Evolutionary conservation across 805 yeast genomes (phyloP), one percentile per base, ranked within the genome.

Genomic region (Saccharomycopsis sp.): DNA sequence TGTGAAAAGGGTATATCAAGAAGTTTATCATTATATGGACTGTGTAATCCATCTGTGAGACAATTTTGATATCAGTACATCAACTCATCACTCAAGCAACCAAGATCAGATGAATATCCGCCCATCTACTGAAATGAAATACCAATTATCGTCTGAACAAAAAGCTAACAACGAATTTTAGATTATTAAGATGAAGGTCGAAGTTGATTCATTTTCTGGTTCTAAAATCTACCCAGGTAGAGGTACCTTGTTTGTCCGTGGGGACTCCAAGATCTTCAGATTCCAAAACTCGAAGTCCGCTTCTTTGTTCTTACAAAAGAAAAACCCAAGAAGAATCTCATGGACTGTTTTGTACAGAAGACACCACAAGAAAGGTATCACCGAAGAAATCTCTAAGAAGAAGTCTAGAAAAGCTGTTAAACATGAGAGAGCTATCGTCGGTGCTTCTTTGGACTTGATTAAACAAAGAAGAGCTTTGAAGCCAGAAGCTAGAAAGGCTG

Each of bases 161-260:
- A 12, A 5, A 29, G 12, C 38, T 29, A 29, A 29, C 38, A 19
- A 7, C 29, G 15, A 50, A 23, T 50, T 19, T 20, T 50, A 50
- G 53, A 7, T 29, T 29, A 29, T 52, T 58, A 78, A 73, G 82
- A 94, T 94, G 99, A 94, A 94, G 96, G 89, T 94, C 81, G 99
- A 94, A 88, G 83, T 93, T 83, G 98, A 94, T 81, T 89, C 98
- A 76, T 94, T 94, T 85, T 93, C 99, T 73, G 99, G 99, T 80
- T 81, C 93, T 75, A 94, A 93, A 84, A 93, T 94, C 86, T 94
- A 93, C 96, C 99, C 99, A 84, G 99, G 99, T 82, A 90, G 97
- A 86, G 98, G 99, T 82, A 90, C 96, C 77, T 86, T 94, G 78
- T 94, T 89, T 77, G 91, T 94, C 80, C 91, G 99, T 83, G 98